Evolutionary conservation across 2,329 filamentous ascomycete genomes (phyloP).

Genomic region (Emericellopsis atlantica): DNA sequence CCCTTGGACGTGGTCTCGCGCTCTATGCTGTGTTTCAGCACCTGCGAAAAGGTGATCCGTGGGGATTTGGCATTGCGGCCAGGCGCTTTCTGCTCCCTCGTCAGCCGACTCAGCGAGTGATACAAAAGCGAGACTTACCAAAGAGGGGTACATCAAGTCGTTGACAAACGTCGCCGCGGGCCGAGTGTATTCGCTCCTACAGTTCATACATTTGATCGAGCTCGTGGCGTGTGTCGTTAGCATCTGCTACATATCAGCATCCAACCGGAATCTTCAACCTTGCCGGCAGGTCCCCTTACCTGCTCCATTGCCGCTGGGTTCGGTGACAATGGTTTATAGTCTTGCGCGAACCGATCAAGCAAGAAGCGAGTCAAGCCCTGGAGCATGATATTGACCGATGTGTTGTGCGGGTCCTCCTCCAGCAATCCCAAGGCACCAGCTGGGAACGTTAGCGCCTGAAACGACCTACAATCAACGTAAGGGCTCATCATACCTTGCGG

Average conservation of each 20-base stretch:
- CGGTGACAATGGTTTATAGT: constrained; percentile 58
- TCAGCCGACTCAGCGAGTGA: background rate
- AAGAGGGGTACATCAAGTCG: constrained; percentile 66
- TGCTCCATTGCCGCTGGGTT: constrained; percentile 57
- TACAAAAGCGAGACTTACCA: constrained; percentile 12
- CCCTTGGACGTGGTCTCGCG: constrained; percentile 78
- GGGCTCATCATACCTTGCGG: constrained; percentile 46
- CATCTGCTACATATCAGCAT: constrained; percentile 18
- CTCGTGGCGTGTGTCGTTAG: constrained; percentile 60
- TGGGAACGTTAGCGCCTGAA: constrained; percentile 11
- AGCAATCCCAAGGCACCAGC: constrained; percentile 66
- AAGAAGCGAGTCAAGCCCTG: constrained; percentile 81
- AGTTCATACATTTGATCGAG: constrained; percentile 74
- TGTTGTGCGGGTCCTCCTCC: constrained; percentile 68
- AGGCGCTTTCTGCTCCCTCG: constrained; percentile 26
- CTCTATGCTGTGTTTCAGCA: constrained; percentile 87
- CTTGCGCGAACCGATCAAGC: constrained; percentile 65
- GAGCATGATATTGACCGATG: constrained; percentile 66
- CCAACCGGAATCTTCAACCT: no score
- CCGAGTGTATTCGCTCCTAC: constrained; percentile 72
- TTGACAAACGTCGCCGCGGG: constrained; percentile 71
- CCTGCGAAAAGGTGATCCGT: constrained; percentile 67
- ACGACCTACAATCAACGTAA: background rate
- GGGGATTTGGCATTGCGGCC: constrained; percentile 35
- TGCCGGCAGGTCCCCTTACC: constrained; percentile 18